Conservation (phyloP, 1,284 basidiomycete species). For the Apiotrichum akiyoshidainum region DNA sequence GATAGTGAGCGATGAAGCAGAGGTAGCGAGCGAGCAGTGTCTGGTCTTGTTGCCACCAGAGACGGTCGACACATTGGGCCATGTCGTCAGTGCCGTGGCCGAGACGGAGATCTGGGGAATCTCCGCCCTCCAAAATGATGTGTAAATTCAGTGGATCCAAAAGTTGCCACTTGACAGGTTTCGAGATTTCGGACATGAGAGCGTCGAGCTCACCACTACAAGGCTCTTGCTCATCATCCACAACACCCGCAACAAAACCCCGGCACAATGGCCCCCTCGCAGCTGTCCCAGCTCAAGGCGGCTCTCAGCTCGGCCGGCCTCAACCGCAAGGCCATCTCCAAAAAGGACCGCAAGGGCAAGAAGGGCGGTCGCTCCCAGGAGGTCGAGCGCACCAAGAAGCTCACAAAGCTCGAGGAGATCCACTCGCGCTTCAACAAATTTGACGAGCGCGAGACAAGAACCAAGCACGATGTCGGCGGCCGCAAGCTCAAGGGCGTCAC, state of each 20-base stretch:
- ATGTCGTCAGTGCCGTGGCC: background rate
- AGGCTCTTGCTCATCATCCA: background rate
- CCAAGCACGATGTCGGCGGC: slow-evolving; percentile 87
- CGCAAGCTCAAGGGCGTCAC: slow-evolving; percentile 76
- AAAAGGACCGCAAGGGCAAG: slow-evolving; percentile 59
- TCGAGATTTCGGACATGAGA: background rate
- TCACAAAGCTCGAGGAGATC: slow-evolving; percentile 78
- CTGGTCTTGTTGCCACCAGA: background rate
- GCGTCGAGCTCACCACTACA: background rate
- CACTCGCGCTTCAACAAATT: slow-evolving; percentile 86
- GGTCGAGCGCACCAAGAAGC: slow-evolving; percentile 72
- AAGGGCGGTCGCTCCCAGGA: slow-evolving; percentile 56
- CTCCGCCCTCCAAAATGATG: slow-evolving; percentile 8
- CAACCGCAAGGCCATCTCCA: slow-evolving; percentile 54
- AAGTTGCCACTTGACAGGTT: slow-evolving; percentile 1
- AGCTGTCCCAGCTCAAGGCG: slow-evolving; percentile 80
- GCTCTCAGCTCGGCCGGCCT: slow-evolving; percentile 75
- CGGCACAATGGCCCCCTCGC: slow-evolving; percentile 56
- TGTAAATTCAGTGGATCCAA: background rate
- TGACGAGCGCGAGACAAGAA: slow-evolving; percentile 81
- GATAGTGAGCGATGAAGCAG: too few species aligned
- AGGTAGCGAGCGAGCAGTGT: background rate
- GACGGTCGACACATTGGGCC: background rate
- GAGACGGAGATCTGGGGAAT: background rate
- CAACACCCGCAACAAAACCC: background rate